These are phyloP conservation scores for Marsdenia floribunda DNA, from an alignment of 257 asterid genomes.

Conservation along the genomic window DNA sequence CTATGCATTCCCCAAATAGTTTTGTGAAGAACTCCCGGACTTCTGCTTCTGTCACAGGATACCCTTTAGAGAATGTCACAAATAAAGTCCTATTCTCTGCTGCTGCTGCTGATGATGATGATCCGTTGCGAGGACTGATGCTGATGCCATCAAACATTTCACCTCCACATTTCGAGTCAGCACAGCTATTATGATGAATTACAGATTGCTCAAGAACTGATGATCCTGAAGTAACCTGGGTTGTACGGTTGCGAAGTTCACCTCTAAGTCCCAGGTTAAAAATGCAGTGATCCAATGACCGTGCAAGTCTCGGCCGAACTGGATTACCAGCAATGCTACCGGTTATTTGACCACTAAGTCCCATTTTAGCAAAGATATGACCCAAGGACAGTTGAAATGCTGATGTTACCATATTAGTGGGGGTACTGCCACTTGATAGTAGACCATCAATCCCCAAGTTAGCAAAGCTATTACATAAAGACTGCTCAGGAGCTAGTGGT, in stretches of 20 bases:
- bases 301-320: not conserved
- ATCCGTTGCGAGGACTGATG: not conserved
- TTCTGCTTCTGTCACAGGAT: constrained; percentile 47
- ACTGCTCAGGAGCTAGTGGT: not conserved
- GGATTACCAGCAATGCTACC: not conserved
- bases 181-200: not conserved
- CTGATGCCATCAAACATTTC: not conserved
- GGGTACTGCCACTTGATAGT: not conserved
- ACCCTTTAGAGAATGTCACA: constrained; percentile 64
- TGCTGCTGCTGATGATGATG: not conserved
- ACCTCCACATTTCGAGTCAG: not conserved
- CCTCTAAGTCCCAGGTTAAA: not conserved
- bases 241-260: not conserved
- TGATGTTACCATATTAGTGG: constrained; percentile 5
- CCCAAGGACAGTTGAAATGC: constrained; percentile 6
- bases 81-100: constrained; percentile 46
- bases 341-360: constrained; percentile 9
- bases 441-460: not conserved
- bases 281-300: not conserved
- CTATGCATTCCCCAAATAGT: constrained; percentile 45
- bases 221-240: not conserved
- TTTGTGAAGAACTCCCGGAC: constrained; percentile 35
- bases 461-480: not conserved
- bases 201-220: not conserved
- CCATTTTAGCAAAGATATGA: constrained; percentile 19